Evolutionary conservation across 352 stramenopile species (phyloP), one percentile per base, ranked within the genome.

Genomic region (Pythium phragmitis): DNA sequence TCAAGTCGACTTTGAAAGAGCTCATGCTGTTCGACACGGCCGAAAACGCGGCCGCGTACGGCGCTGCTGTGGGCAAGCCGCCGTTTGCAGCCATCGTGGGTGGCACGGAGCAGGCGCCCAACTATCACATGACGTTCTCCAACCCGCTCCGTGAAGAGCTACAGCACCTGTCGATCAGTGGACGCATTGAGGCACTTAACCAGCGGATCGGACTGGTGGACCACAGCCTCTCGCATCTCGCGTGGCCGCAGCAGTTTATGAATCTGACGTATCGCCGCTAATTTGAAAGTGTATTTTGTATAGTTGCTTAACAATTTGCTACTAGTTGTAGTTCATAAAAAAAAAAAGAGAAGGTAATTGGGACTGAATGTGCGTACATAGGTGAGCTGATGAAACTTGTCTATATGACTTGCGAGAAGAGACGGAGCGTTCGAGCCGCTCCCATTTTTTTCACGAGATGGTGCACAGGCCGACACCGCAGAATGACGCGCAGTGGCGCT

Each of bases 1-100:
- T 85, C 50, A 89, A 88, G 53, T 87, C 79, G 6, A 91, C 90
- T 51, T 57, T 91, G 36, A 88, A 87, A 37, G 78, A 91, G 36
- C 76, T 91, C 57, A 84, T 90, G 74, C 68, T 89, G 16, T 91
- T 93, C 46, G 79, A 88, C 56, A 87, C 82, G 21, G 47, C 60
- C 1, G 76, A 80, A 19, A 67, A 85, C 36, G 76, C 79, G 8
- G 58, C 73, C 11, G 73, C 69, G 8, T 89, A 91, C 30, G 78
- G 74, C 17, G 51, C 17, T 0, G 71, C 65, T 1, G 65, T 85
- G 19, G 75, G 76, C n/a, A 53, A 64, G 14, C 19, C 67, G 12
- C 78, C 75, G 0, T 91, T 84, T 46, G 74, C 65, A 11, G 77
- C 74, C 0, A 75, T 85, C 47, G 58, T 87, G 1, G 68, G 81